Percentiles rank a stretch among this genome's conserved stretches.
These are phyloP conservation scores for Hydnomerulius pinastri DNA, from an alignment of 768 basidiomycete species.

Conservation along the genomic window DNA sequence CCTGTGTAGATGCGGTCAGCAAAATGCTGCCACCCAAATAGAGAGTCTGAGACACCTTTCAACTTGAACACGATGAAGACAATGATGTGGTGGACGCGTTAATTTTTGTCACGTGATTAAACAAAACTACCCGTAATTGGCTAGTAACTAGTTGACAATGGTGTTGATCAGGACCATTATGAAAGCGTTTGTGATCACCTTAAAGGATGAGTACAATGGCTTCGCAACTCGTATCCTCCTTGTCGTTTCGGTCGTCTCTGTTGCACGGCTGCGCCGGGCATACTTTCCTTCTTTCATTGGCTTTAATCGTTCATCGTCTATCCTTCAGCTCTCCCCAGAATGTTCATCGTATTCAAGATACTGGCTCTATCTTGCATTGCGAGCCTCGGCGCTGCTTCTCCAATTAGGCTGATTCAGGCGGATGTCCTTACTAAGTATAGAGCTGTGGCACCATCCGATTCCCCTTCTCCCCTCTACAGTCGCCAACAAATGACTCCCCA, in stretches of 20 bases:
- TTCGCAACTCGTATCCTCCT: neutral
- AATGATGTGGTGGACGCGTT: too few relatives aligned
- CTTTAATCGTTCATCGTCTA: neutral
- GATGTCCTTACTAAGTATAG: neutral
- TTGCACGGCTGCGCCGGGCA: conserved; percentile 11
- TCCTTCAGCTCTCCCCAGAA: conserved; percentile 15
- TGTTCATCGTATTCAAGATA: conserved; percentile 15
- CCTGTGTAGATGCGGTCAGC: too few relatives aligned
- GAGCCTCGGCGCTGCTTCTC: conserved; percentile 10
- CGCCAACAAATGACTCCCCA: neutral
- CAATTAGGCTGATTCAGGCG: conserved; percentile 9
- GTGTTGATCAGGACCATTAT: neutral
- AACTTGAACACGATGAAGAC: too few relatives aligned
- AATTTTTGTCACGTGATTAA: too few relatives aligned
- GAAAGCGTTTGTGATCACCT: neutral
- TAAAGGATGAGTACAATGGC: neutral
- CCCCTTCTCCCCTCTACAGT: neutral
- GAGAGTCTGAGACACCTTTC: too few relatives aligned
- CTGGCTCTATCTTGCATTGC: conserved; percentile 10
- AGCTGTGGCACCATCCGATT: neutral
- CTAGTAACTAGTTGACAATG: neutral
- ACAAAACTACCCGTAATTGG: too few relatives aligned
- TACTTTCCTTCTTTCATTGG: conserved; percentile 17
- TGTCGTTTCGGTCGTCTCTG: neutral
- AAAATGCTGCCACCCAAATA: too few relatives aligned